A percentile compares a stretch with the other conserved stretches of the same genome.
Conservation (phyloP, 2,329 filamentous ascomycete genomes). For the Monilinia aucupariae region DNA sequence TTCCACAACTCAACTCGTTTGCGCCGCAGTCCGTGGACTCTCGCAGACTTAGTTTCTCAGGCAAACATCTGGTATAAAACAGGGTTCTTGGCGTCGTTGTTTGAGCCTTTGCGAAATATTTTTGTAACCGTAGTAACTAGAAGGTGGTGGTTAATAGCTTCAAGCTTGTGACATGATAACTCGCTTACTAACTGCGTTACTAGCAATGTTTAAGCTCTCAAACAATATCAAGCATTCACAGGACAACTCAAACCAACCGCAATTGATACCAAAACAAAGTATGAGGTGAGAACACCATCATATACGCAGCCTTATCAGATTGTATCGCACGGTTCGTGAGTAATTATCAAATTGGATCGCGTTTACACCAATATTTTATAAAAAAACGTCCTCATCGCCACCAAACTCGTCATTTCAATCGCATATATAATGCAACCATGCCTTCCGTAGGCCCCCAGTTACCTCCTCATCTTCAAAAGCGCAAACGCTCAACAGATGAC, state of each 20-base stretch:
- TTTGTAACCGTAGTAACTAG: neutral
- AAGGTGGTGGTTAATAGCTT: constrained; percentile 7
- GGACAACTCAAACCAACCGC: neutral
- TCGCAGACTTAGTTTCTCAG: constrained; percentile 23
- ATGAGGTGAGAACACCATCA: neutral
- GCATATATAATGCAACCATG: constrained; percentile 23
- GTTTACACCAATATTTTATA: constrained; percentile 1
- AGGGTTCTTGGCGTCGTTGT: neutral
- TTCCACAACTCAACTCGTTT: constrained; percentile 28
- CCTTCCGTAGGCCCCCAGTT: constrained; percentile 57
- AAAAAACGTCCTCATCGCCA: neutral
- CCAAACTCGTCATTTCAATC: constrained; percentile 14
- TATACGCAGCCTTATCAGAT: neutral
- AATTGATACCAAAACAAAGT: neutral
- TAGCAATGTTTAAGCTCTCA: constrained; percentile 5
- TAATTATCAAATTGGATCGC: constrained; percentile 6
- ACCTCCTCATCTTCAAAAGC: constrained; percentile 60
- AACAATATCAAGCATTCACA: neutral
- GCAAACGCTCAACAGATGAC: constrained; percentile 50
- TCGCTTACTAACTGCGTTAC: constrained; percentile 15
- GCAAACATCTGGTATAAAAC: constrained; percentile 19
- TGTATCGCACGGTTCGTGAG: neutral
- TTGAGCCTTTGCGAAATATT: neutral
- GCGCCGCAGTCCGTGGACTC: constrained; percentile 30
- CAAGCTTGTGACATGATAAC: constrained; percentile 9